These are phyloP conservation scores for Mycena vulgaris DNA, from an alignment of 768 basidiomycete species.

Conservation along the genomic window DNA sequence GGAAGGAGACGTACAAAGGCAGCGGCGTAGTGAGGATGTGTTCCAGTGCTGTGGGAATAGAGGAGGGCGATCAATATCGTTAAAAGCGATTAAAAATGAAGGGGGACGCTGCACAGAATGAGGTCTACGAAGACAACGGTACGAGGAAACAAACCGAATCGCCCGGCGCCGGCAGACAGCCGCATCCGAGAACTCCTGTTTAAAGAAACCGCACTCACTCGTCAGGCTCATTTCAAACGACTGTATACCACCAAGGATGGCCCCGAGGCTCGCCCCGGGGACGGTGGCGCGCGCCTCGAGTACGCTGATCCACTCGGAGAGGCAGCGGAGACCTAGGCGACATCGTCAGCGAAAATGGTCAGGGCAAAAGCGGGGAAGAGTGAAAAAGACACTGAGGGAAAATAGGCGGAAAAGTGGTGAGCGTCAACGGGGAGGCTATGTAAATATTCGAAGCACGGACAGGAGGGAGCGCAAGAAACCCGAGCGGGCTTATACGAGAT, in stretches of 20 bases:
- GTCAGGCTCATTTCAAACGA: slow-evolving; percentile 67
- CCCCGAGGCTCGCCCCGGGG: slow-evolving; percentile 54
- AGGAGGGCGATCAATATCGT: too few species aligned
- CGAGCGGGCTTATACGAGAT: too few species aligned
- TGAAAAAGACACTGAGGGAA: neutral
- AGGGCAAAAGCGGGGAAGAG: neutral
- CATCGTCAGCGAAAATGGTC: neutral
- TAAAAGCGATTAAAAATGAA: too few species aligned
- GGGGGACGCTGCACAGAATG: too few species aligned
- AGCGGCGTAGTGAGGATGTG: slow-evolving; percentile 76
- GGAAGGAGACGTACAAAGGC: slow-evolving; percentile 67
- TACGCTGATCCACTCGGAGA: slow-evolving; percentile 72
- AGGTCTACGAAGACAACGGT: too few species aligned
- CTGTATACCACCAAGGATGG: slow-evolving; percentile 63
- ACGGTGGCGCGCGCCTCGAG: slow-evolving; percentile 72
- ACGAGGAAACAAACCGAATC: too few species aligned
- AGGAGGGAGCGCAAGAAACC: too few species aligned
- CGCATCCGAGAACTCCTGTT: neutral
- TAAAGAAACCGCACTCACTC: slow-evolving; percentile 49
- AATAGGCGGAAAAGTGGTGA: neutral
- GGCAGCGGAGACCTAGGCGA: slow-evolving; percentile 52
- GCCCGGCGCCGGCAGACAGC: too few species aligned
- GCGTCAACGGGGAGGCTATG: too few species aligned
- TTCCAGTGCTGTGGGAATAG: slow-evolving; percentile 74
- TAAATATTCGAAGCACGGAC: too few species aligned